A percentile compares a stretch with the other conserved stretches of the same genome.
Conservation (phyloP, 2,329 filamentous ascomycete genomes). For the Phoma herbarum region DNA sequence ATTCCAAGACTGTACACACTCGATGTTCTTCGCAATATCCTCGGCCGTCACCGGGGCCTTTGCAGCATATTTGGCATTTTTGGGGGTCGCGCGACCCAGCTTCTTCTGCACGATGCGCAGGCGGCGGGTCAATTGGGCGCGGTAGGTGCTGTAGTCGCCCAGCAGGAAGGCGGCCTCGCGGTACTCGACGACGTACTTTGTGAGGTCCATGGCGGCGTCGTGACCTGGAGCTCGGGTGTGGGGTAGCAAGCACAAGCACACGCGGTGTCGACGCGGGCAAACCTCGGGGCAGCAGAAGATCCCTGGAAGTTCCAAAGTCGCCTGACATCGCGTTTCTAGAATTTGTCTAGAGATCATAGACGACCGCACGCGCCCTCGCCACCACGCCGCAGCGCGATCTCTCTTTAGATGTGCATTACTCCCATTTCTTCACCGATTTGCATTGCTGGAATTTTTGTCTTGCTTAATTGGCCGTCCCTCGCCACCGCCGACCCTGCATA, state of each 20-base stretch:
- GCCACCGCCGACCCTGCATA: conserved; percentile 3
- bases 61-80: conserved; percentile 83
- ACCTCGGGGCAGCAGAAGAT: conserved; percentile 1
- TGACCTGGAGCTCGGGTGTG: conserved; percentile 14
- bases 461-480: not conserved
- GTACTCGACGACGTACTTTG: conserved; percentile 79
- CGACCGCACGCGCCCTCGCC: conserved; percentile 19
- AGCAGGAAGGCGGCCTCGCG: conserved; percentile 85
- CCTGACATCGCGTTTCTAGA: conserved; percentile 13
- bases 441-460: conserved; percentile 9
- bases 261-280: conserved; percentile 3
- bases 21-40: conserved; percentile 76
- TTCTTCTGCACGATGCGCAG: conserved; percentile 85
- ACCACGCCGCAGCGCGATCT: conserved; percentile 12
- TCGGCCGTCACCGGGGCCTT: conserved; percentile 76
- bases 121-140: conserved; percentile 78
- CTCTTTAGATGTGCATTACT: not conserved
- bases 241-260: conserved; percentile 1
- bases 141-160: conserved; percentile 88
- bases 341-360: conserved; percentile 17
- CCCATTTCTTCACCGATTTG: not conserved
- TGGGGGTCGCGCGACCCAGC: conserved; percentile 82
- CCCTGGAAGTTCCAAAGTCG: not conserved
- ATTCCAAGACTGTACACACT: conserved; percentile 63
- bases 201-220: conserved; percentile 79